These are phyloP conservation scores for Elongisporangium prolatum DNA, from an alignment of 352 stramenopile species.

Conservation along the genomic window DNA sequence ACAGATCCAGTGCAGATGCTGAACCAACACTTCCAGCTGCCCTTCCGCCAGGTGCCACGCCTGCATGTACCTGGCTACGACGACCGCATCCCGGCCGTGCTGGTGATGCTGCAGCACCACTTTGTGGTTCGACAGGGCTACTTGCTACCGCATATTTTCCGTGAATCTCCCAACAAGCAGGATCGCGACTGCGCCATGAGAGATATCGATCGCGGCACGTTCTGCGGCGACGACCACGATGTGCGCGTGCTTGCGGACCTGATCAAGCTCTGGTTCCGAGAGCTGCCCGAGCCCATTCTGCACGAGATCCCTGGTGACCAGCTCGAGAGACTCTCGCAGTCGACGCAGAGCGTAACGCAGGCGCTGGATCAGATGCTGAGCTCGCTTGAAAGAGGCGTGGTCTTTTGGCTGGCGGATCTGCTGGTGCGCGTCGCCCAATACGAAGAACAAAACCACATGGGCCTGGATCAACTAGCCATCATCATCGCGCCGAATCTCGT, in stretches of 20 bases:
- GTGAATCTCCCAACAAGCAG: constrained; percentile 82
- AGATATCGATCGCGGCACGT: constrained; percentile 81
- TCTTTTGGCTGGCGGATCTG: constrained; percentile 84
- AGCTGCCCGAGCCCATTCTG: constrained; percentile 78
- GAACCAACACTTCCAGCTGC: constrained; percentile 85
- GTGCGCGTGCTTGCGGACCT: constrained; percentile 84
- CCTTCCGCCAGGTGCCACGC: constrained; percentile 69
- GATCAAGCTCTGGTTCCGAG: constrained; percentile 89
- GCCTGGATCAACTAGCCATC: constrained; percentile 87
- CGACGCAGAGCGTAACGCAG: constrained; percentile 25
- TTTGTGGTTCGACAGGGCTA: constrained; percentile 68
- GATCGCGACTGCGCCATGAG: constrained; percentile 79
- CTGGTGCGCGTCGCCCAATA: constrained; percentile 65
- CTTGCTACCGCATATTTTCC: constrained; percentile 79
- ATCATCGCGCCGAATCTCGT: constrained; percentile 88
- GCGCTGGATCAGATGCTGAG: constrained; percentile 48
- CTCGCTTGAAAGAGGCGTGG: constrained; percentile 43
- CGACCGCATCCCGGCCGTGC: constrained; percentile 76
- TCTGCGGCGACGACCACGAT: constrained; percentile 55
- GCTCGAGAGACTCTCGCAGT: constrained; percentile 49
- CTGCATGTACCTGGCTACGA: constrained; percentile 59
- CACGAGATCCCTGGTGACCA: constrained; percentile 69
- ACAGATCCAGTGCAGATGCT: constrained; percentile 44
- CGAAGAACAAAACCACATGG: constrained; percentile 83
- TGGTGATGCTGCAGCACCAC: constrained; percentile 84